Evolutionary conservation across 805 yeast species (phyloP).

Genomic region (Candida jianshihensis): DNA sequence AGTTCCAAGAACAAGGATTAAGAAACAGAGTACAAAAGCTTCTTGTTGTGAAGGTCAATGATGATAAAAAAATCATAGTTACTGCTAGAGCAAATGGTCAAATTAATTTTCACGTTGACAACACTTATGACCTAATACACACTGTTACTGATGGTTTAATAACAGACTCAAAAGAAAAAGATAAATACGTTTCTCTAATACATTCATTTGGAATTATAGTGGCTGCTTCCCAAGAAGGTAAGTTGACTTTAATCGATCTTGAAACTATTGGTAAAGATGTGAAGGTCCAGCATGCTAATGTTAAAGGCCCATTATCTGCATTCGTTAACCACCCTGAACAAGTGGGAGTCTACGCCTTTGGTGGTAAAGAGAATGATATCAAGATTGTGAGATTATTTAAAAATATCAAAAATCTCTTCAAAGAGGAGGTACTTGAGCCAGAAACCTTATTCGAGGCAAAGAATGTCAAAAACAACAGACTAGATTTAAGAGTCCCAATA

Average conservation of each 20-base stretch:
- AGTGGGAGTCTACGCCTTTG: conserved; percentile 59
- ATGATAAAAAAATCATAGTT: conserved; percentile 26
- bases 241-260: conserved; percentile 23
- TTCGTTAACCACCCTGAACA: conserved; percentile 42
- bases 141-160: conserved; percentile 10
- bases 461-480: conserved; percentile 72
- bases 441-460: conserved; percentile 57
- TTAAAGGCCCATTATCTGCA: conserved; percentile 43
- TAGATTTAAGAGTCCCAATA: conserved; percentile 77
- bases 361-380: conserved; percentile 81
- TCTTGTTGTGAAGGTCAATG: conserved; percentile 26
- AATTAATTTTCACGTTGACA: conserved; percentile 33
- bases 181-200: conserved; percentile 32
- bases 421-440: conserved; percentile 19
- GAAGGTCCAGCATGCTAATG: conserved; percentile 14
- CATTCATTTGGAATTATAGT: conserved; percentile 22
- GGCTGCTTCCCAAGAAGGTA: conserved; percentile 31
- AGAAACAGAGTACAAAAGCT: conserved; percentile 32
- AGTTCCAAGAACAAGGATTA: conserved; percentile 35
- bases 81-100: conserved; percentile 42
- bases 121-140: conserved; percentile 19
- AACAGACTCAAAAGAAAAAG: conserved; percentile 18
- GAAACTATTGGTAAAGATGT: conserved; percentile 13
- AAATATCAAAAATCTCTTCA: conserved; percentile 21
- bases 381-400: conserved; percentile 37